Base-by-base conservation (phyloP, 2,329 filamentous ascomycete species). In the Cladophialophora chaetospira region DNA sequence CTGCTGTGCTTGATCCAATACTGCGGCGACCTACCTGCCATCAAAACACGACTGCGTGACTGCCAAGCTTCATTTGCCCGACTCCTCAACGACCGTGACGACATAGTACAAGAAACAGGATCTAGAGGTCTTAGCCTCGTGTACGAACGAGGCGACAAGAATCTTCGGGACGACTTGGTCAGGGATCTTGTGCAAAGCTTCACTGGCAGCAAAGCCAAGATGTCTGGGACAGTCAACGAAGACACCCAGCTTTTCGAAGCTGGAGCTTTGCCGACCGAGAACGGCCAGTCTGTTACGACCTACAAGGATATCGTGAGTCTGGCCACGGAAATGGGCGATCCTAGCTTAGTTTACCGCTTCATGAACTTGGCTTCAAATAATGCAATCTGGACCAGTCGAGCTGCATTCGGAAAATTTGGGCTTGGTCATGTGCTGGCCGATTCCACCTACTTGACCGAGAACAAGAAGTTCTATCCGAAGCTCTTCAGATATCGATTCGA, bases 321-420 rank as follows among this genome's bases (percentile, higher is more conserved):
- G 45, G 94, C 94, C n/a, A 90, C 93, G 40, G 94, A 99, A 74
- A 92, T 97, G 29, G 94, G 94, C 9, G 93, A 99, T 67, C 93
- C 94, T 57, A 92, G 89, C 65, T 79, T 99, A n/a, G 89, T 97
- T 1, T 99, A 99, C 77, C 91, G 92, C 60, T 97, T 99, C 75
- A 99, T 99, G 94, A 93, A 92, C 0, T 81, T 99, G 64, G 94
- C 94, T 2, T 91, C 91, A 1, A 96, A 97, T 68, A 95, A 96
- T 45, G 91, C 92, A 0, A 95, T 96, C 13, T 99, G 94, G 94
- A 93, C 91, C 1, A 96, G 91, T n/a, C 85, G 94, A 48, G 95
- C 94, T 1, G 94, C 94, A 0, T 97, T 99, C 73, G 94, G 94
- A 2, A 84, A 91, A 9, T 97, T 97, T 64, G 94, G 94, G 0